Evolutionary conservation across 2,329 filamentous ascomycete species (phyloP).

Genomic region (Nothophoma quercina): DNA sequence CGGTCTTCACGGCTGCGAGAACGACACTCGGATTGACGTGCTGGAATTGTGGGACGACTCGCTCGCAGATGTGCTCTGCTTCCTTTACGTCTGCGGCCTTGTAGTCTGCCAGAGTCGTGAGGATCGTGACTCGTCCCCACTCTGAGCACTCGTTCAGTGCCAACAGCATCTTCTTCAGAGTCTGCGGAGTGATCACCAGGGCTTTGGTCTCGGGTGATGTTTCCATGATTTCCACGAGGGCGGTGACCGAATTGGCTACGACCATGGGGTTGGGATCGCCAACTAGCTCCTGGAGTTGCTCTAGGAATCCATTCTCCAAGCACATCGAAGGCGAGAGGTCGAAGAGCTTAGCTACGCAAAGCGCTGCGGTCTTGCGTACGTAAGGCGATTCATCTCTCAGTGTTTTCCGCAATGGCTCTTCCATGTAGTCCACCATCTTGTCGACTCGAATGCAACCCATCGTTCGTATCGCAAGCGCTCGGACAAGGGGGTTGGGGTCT

Average conservation of each 20-base stretch:
- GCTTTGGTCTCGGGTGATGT: constrained; percentile 89
- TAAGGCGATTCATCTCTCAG: constrained; percentile 97
- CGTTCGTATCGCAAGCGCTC: constrained; percentile 93
- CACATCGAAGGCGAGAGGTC: constrained; percentile 93
- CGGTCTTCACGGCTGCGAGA: constrained; percentile 94
- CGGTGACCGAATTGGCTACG: constrained; percentile 95
- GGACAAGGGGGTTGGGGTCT: constrained; percentile 94
- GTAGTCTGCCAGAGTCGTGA: constrained; percentile 90
- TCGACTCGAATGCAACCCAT: constrained; percentile 99
- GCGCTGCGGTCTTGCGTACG: constrained; percentile 95
- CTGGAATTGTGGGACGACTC: constrained; percentile 95
- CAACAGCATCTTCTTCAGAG: constrained; percentile 94
- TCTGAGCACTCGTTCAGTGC: constrained; percentile 98
- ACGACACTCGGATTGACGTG: constrained; percentile 98
- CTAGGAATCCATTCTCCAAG: constrained; percentile 94
- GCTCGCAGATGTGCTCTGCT: constrained; percentile 96
- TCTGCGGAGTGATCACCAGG: constrained; percentile 79
- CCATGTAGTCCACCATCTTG: constrained; percentile 99
- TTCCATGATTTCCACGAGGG: constrained; percentile 89
- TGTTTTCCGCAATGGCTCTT: constrained; percentile 94
- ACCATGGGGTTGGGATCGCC: constrained; percentile 99
- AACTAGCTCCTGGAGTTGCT: constrained; percentile 92
- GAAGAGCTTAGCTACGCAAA: constrained; percentile 97
- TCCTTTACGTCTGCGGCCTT: constrained; percentile 88
- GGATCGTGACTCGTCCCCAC: constrained; percentile 94